Conservation (phyloP, 345 rosid genomes). For the Eucalyptus camaldulensis region DNA sequence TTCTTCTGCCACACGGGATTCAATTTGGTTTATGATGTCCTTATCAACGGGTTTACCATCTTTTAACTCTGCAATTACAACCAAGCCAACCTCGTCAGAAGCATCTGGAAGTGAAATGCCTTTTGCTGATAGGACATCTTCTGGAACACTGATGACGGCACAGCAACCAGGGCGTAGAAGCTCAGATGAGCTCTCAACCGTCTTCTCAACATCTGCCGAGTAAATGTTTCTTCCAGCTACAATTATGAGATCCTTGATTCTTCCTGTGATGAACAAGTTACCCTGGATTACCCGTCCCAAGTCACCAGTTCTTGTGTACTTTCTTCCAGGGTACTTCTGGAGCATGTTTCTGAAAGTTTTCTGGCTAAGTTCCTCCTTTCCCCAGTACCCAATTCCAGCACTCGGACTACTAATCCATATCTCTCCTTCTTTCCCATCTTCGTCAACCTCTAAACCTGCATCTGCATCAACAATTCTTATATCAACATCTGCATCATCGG, state of each 20-base stretch:
- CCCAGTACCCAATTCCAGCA: conserved; percentile 64
- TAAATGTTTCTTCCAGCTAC: conserved; percentile 63
- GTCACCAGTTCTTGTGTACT: conserved; percentile 51
- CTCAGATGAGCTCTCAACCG: conserved; percentile 48
- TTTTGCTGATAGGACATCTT: conserved; percentile 43
- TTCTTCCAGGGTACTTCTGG: conserved; percentile 18
- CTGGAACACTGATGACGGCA: conserved; percentile 63
- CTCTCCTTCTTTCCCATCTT: conserved; percentile 54
- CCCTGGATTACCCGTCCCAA: conserved; percentile 49
- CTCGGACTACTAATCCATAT: conserved; percentile 62
- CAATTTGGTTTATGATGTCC: conserved; percentile 20
- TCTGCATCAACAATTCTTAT: conserved; percentile 42
- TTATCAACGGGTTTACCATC: conserved; percentile 32
- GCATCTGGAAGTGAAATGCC: conserved; percentile 41
- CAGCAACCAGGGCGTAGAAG: conserved; percentile 57
- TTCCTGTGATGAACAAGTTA: conserved; percentile 53
- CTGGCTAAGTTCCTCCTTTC: conserved; percentile 40
- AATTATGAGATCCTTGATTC: conserved; percentile 70
- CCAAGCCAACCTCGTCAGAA: conserved; percentile 54
- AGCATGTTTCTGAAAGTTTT: conserved; percentile 40
- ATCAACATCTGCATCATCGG: conserved; percentile 27
- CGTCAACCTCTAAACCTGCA: conserved; percentile 12
- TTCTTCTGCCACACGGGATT: conserved; percentile 40
- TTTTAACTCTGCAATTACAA: conserved; percentile 58
- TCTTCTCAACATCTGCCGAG: conserved; percentile 61